A percentile compares a stretch with the other conserved stretches of the same genome.
Evolutionary conservation across 2,329 filamentous ascomycete genomes (phyloP).

Genomic region (Cytospora piceicola): DNA sequence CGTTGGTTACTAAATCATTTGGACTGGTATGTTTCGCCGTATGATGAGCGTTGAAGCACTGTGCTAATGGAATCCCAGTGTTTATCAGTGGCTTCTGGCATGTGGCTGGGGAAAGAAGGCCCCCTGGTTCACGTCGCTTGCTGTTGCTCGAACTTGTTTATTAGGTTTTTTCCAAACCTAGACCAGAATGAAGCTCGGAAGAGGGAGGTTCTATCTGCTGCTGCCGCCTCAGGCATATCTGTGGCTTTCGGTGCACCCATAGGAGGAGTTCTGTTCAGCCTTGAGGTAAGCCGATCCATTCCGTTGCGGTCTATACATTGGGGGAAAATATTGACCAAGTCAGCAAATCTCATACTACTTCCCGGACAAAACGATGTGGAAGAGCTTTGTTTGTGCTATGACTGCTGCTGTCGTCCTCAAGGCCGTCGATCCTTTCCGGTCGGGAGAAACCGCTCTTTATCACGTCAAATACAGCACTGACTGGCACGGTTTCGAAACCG

Average conservation of each 20-base stretch:
- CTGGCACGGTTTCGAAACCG: constrained; percentile 93
- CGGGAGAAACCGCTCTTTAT: constrained; percentile 92
- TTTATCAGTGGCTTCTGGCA: constrained; percentile 86
- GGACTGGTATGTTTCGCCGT: constrained; percentile 64
- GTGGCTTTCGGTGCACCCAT: constrained; percentile 94
- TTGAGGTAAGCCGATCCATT: constrained; percentile 63
- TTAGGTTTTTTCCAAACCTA: constrained; percentile 82
- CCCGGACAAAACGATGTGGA: constrained; percentile 99
- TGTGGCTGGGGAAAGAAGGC: constrained; percentile 97
- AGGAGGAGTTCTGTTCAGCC: constrained; percentile 90
- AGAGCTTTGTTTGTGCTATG: constrained; percentile 99
- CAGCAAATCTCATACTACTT: constrained; percentile 96
- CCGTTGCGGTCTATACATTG: too few species aligned
- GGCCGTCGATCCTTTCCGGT: constrained; percentile 90
- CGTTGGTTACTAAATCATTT: constrained; percentile 84
- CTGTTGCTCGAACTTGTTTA: constrained; percentile 92
- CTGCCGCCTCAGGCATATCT: constrained; percentile 88
- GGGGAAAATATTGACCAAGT: constrained; percentile 5
- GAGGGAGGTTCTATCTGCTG: constrained; percentile 88
- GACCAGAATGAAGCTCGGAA: constrained; percentile 92
- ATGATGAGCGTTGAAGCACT: neutral
- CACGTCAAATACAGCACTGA: constrained; percentile 90
- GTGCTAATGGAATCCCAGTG: constrained; percentile 57
- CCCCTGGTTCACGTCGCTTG: constrained; percentile 95
- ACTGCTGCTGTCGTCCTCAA: constrained; percentile 94